Percentiles rank a stretch among this genome's conserved stretches.
phyloP scores from a whole-genome alignment of 306 rosid genomes.

The Ochetophila trinervis region DNA sequence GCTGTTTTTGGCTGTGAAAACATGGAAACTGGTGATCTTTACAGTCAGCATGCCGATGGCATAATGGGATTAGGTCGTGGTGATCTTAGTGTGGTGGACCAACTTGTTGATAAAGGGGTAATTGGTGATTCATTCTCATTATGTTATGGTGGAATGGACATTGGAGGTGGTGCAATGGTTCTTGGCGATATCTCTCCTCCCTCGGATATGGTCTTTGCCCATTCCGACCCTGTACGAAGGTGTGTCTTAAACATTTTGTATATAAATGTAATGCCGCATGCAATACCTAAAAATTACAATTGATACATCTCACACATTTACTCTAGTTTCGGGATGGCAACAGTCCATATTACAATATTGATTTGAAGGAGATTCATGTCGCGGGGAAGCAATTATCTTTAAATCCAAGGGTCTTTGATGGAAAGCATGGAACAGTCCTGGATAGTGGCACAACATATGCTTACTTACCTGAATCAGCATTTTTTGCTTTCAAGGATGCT shows the following conservation, averaged over 20 bases:
- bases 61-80: conserved; percentile 98
- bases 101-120: conserved; percentile 71
- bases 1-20: conserved; percentile 95
- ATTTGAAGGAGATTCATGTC: conserved; percentile 88
- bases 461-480: conserved; percentile 76
- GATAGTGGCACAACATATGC: conserved; percentile 98
- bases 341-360: conserved; percentile 97
- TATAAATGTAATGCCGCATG: conserved; percentile 34
- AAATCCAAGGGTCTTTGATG: conserved; percentile 66
- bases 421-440: conserved; percentile 78
- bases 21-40: conserved; percentile 83
- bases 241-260: conserved; percentile 36
- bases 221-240: conserved; percentile 82
- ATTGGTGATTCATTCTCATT: conserved; percentile 84
- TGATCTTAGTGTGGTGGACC: conserved; percentile 82
- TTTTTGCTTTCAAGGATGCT: conserved; percentile 69
- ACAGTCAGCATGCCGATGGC: conserved; percentile 89
- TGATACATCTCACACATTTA: conserved; percentile 85
- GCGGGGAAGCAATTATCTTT: conserved; percentile 73
- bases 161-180: conserved; percentile 99
- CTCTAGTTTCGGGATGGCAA: conserved; percentile 99
- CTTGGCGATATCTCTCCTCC: conserved; percentile 86
- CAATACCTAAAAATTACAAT: conserved; percentile 58
- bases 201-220: conserved; percentile 62
- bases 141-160: conserved; percentile 97